phyloP scores from a whole-genome alignment of 495 filamentous ascomycete genomes.

The Daldinia bambusicola region DNA sequence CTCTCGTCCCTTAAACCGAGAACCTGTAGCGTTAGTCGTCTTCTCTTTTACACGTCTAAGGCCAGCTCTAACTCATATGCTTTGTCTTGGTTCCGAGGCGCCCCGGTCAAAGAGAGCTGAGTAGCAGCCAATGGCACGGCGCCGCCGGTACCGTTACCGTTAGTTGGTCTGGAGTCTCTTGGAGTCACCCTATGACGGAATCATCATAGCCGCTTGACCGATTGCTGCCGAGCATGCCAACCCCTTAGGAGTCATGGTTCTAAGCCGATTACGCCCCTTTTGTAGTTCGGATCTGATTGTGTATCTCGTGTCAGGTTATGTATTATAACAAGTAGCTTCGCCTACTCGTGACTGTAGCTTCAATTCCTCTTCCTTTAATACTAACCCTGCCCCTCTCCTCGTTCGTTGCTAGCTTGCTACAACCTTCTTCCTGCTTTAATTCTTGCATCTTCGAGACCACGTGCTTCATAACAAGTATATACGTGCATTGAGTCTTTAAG shows the following conservation, averaged over 20 bases:
- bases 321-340: constrained; percentile 10
- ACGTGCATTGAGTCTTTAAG: constrained; percentile 2
- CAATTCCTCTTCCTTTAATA: constrained; percentile 26
- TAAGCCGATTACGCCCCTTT: constrained; percentile 14
- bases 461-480: neutral
- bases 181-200: constrained; percentile 25
- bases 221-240: constrained; percentile 36
- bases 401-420: constrained; percentile 15
- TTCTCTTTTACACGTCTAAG: constrained; percentile 19
- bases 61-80: neutral
- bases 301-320: constrained; percentile 19
- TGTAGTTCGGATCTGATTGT: constrained; percentile 23
- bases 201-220: constrained; percentile 44
- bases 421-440: constrained; percentile 11
- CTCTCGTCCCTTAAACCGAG: constrained; percentile 46
- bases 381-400: constrained; percentile 7
- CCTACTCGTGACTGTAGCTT: constrained; percentile 33
- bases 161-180: neutral
- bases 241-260: constrained; percentile 24
- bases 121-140: constrained; percentile 23
- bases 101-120: constrained; percentile 15
- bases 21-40: constrained; percentile 20
- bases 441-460: constrained; percentile 3
- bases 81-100: constrained; percentile 38
- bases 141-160: constrained; percentile 25